Evolutionary conservation across 2,329 filamentous ascomycete species (phyloP).

Genomic region (Stachybotrys chlorohalonatus): DNA sequence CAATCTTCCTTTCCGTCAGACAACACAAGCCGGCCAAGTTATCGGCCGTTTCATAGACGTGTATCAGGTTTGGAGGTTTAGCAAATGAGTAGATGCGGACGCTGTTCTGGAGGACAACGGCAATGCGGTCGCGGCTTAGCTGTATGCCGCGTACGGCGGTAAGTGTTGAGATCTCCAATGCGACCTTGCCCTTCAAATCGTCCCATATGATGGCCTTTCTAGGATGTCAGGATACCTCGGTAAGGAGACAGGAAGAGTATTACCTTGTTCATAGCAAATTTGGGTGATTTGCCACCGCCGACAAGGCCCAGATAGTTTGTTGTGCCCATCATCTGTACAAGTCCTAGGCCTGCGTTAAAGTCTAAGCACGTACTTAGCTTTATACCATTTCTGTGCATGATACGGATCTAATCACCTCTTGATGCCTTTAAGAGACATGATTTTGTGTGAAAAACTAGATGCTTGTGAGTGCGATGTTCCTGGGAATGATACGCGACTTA

Average conservation of each 20-base stretch:
- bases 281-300: slow-evolving; percentile 76
- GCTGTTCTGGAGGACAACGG: slow-evolving; percentile 73
- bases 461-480: slow-evolving; percentile 4
- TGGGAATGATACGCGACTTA: slow-evolving; percentile 31
- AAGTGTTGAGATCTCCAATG: slow-evolving; percentile 71
- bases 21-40: slow-evolving; percentile 77
- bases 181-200: slow-evolving; percentile 63
- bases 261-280: slow-evolving; percentile 81
- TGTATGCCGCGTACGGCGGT: slow-evolving; percentile 74
- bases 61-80: slow-evolving; percentile 59
- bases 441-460: slow-evolving; percentile 61
- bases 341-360: slow-evolving; percentile 73
- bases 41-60: slow-evolving; percentile 75
- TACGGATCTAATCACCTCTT: slow-evolving; percentile 21
- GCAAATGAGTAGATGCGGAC: slow-evolving; percentile 75
- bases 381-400: background rate
- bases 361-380: slow-evolving; percentile 32
- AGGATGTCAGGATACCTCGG: background rate
- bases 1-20: slow-evolving; percentile 62
- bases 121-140: slow-evolving; percentile 65
- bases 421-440: slow-evolving; percentile 59
- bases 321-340: slow-evolving; percentile 78
- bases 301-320: slow-evolving; percentile 85
- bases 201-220: slow-evolving; percentile 79
- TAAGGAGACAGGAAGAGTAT: background rate